Evolutionary conservation across 352 stramenopile species (phyloP).

Genomic region (Phytophthora tubulina): DNA sequence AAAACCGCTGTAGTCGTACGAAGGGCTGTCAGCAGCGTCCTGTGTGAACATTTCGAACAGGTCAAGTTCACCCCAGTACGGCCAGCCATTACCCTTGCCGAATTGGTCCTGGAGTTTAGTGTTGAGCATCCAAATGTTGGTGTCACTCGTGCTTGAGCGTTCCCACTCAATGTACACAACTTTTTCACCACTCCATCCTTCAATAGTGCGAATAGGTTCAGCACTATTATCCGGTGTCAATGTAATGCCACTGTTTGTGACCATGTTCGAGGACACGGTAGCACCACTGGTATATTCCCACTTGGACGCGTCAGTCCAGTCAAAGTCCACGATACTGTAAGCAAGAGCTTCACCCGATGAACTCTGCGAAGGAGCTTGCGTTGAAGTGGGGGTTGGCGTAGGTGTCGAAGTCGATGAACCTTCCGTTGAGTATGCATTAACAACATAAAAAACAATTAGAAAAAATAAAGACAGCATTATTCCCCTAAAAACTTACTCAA

Average conservation of each 20-base stretch:
- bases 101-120: conserved; percentile 80
- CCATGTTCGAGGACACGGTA: conserved; percentile 50
- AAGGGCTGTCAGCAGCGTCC: conserved; percentile 45
- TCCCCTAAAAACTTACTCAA: conserved; percentile 21
- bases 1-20: conserved; percentile 67
- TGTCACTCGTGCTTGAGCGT: conserved; percentile 67
- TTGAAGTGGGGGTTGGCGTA: conserved; percentile 25
- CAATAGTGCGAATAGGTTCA: conserved; percentile 68
- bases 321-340: conserved; percentile 69
- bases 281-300: conserved; percentile 69
- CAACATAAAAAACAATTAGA: conserved; percentile 5
- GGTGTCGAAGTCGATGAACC: conserved; percentile 19
- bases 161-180: conserved; percentile 81
- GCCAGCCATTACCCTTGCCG: conserved; percentile 63
- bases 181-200: conserved; percentile 77
- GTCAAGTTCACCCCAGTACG: conserved; percentile 81
- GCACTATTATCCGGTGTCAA: conserved; percentile 60
- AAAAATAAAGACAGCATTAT: conserved; percentile 1
- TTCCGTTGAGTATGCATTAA: conserved; percentile 33
- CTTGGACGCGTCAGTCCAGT: conserved; percentile 69
- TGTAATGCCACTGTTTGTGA: conserved; percentile 62
- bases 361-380: conserved; percentile 29
- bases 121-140: conserved; percentile 90
- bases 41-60: conserved; percentile 90
- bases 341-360: conserved; percentile 45